These are phyloP conservation scores for Citrus australasica DNA, from an alignment of 345 rosid species.

Conservation along the genomic window DNA sequence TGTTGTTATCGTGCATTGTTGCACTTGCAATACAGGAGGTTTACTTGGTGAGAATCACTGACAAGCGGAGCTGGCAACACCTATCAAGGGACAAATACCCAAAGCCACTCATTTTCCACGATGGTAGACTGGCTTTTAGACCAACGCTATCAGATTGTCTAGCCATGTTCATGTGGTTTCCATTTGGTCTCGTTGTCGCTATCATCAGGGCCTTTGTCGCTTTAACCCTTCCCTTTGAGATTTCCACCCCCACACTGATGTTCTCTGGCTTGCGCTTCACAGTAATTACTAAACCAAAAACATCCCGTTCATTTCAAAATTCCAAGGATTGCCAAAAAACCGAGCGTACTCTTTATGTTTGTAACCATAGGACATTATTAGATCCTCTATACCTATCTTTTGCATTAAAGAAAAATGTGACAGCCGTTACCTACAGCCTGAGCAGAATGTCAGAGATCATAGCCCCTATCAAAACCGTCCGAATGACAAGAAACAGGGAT, in stretches of 20 bases:
- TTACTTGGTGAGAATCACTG: slow-evolving; percentile 46
- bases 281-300: slow-evolving; percentile 9
- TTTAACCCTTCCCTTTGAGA: slow-evolving; percentile 36
- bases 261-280: slow-evolving; percentile 41
- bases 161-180: slow-evolving; percentile 66
- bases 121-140: slow-evolving; percentile 68
- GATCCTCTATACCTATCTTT: slow-evolving; percentile 69
- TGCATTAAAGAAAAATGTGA: slow-evolving; percentile 38
- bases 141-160: slow-evolving; percentile 52
- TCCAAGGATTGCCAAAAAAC: neutral
- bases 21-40: slow-evolving; percentile 41
- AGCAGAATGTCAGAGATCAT: slow-evolving; percentile 60
- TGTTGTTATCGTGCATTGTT: neutral
- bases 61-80: slow-evolving; percentile 52
- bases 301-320: neutral
- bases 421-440: slow-evolving; percentile 77
- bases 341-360: slow-evolving; percentile 47
- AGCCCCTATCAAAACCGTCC: slow-evolving; percentile 65
- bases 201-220: slow-evolving; percentile 35
- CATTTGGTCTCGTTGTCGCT: slow-evolving; percentile 43
- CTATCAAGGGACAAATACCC: slow-evolving; percentile 48
- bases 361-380: slow-evolving; percentile 72
- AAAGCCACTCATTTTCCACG: slow-evolving; percentile 71
- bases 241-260: slow-evolving; percentile 37
- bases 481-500: slow-evolving; percentile 52